phyloP scores from a whole-genome alignment of 1,139 yeast species.

The Sugiyamaella neomexicana region DNA sequence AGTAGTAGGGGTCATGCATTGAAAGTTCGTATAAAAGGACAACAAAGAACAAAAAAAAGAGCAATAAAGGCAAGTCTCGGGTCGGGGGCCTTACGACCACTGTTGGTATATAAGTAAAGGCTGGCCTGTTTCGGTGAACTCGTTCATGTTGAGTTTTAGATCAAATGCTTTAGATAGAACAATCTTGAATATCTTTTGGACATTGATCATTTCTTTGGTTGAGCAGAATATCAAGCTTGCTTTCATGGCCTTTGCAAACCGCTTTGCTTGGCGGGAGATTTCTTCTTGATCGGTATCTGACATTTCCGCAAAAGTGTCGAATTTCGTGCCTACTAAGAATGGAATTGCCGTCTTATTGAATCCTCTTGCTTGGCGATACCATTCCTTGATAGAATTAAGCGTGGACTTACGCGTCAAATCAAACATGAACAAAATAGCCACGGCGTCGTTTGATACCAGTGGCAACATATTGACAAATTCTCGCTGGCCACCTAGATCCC shows the following conservation, averaged over 20 bases:
- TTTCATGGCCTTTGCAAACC: conserved; percentile 88
- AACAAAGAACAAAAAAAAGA: background rate
- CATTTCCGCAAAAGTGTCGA: conserved; percentile 72
- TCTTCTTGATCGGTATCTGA: conserved; percentile 82
- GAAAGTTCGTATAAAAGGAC: background rate
- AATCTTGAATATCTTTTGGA: conserved; percentile 90
- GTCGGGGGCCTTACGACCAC: conserved; percentile 32
- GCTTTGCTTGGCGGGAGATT: conserved; percentile 79
- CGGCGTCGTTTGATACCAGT: conserved; percentile 89
- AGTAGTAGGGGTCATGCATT: background rate
- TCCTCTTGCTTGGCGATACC: conserved; percentile 94
- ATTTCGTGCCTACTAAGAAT: conserved; percentile 89
- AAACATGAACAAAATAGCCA: conserved; percentile 88
- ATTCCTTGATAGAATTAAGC: conserved; percentile 81
- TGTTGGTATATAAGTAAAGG: conserved; percentile 73
- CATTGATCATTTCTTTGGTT: conserved; percentile 88
- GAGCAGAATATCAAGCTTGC: conserved; percentile 90
- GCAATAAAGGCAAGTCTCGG: background rate
- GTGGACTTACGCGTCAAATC: conserved; percentile 88
- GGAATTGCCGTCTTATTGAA: conserved; percentile 91
- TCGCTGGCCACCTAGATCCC: conserved; percentile 97
- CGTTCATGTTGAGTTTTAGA: conserved; percentile 78
- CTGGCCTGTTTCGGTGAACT: conserved; percentile 79
- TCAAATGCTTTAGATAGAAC: conserved; percentile 92
- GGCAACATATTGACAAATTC: conserved; percentile 97